These are phyloP conservation scores for Cichorium intybus DNA, from an alignment of 140 eudicot genomes.

Conservation along the genomic window DNA sequence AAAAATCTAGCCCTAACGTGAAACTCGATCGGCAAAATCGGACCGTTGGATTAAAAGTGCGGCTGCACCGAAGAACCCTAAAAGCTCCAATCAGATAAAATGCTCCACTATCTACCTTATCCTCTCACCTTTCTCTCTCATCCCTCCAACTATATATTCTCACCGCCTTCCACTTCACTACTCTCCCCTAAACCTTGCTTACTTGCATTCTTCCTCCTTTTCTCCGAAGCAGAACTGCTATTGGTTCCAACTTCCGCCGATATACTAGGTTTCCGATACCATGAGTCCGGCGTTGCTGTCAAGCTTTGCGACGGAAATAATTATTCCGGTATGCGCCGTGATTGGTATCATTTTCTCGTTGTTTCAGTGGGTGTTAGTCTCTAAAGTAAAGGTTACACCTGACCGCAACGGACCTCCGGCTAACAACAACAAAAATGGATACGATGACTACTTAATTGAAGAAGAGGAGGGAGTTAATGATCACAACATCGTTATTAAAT, in stretches of 20 bases:
- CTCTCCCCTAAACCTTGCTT: neutral
- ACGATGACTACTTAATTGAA: constrained; percentile 41
- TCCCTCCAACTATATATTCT: constrained; percentile 20
- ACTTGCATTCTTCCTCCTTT: neutral
- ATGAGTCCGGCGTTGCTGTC: constrained; percentile 34
- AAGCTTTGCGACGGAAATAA: constrained; percentile 36
- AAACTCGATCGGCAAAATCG: neutral
- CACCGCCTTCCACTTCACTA: constrained; percentile 9
- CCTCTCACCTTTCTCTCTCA: constrained; percentile 13
- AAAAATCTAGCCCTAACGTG: neutral
- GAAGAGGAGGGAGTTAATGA: constrained; percentile 46
- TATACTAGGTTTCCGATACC: neutral
- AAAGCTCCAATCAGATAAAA: constrained; percentile 11
- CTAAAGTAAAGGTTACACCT: constrained; percentile 35
- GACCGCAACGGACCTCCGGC: constrained; percentile 5
- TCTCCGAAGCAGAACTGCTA: neutral
- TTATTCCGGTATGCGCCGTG: constrained; percentile 43
- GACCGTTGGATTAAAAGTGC: constrained; percentile 28
- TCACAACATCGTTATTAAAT: constrained; percentile 32
- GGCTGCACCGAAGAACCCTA: constrained; percentile 37
- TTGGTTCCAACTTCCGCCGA: constrained; percentile 1
- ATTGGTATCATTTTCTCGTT: constrained; percentile 43
- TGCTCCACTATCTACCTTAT: constrained; percentile 25
- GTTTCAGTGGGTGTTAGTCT: constrained; percentile 40
- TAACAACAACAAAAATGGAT: constrained; percentile 29